Base-by-base conservation (phyloP, 495 filamentous ascomycete genomes). In the Tuber brumale region DNA sequence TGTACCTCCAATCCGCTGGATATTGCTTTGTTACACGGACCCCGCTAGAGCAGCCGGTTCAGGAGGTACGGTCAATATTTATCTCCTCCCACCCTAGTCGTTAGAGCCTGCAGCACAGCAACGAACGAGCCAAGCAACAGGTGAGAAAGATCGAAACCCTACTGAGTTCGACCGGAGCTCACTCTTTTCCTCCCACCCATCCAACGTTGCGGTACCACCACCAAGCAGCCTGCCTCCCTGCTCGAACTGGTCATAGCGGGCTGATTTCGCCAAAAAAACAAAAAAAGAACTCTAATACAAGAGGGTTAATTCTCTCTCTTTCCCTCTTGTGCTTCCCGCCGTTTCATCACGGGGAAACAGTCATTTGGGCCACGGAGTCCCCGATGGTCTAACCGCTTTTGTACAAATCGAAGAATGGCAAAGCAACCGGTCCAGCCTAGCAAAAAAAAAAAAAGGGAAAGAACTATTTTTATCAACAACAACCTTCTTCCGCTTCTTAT, bases 131-230 rank as follows among this genome's bases (percentile, higher is more conserved):
- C 57, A 66, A 66, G 57, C 57, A 66, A 31, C 27, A 66, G 57
- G 14, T 8, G 27, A 18, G 35, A 66, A 19, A 1, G 3, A 14
- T 76, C 73, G 41, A 72, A 75, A 69, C 35, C 73, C 48, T 51
- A 72, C 44, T 70, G 76, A 66, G 72, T 46, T 79, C 70, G 71
- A 77, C 72, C 70, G 79, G 78, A 77, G 76, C 72, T 76, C 77
- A 70, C 61, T 72, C 73, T 66, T 75, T 39, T 45, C 57, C 72
- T 75, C 73, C 57, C 45, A 79, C 74, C 43, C 69, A 27, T 70
- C 70, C 70, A 73, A 77, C 75, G 73, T 80, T 74, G 73, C 76
- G 79, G 51, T 74, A 79, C 78, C 76, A 57, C 74, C 76, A 74
- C 74, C 66, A 71, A 79, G 77, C 76, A 75, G 73, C 78, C 43